Evolutionary conservation across 2,329 filamentous ascomycete species (phyloP), one percentile per base, ranked within the genome.

Genomic region (Bipolaris cookei): DNA sequence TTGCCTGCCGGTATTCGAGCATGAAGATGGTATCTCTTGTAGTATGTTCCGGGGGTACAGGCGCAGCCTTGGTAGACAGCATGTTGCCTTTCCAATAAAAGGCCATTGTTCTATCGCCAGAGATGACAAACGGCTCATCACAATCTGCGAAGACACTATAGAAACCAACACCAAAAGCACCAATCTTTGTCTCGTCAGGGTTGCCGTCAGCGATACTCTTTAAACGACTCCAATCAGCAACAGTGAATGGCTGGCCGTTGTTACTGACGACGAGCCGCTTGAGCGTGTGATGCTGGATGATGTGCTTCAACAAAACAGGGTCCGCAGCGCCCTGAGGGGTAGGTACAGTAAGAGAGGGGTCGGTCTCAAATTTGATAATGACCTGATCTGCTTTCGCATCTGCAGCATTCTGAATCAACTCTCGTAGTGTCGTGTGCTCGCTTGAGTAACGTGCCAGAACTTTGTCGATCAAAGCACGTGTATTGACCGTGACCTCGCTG

Each of bases 81-180:
- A 92, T 91, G 75, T 98, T 98, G n/a, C 90, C 93, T 76, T 97
- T 98, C 96, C 95, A 99, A 80, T 97, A 99, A 73, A 99, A 99
- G 0, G 94, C 94, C 91, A 99, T 97, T 35, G 92, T 93, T 77
- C 96, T 89, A 61, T 84, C 86, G 0, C 95, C 95, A 0, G 94
- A 98, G 65, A 92, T 95, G 63, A 99, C 90, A 72, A 99, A 98
- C 0, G 95, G 95, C 67, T 97, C 92, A 77, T 99, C 96, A 74
- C 94, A 99, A 75, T 99, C 95, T 60, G 95, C 91, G 75, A 99
- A 99, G 37, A 98, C 94, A 75, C 91, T 96, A 82, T 99, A 99
- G 80, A 99, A 99, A 2, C 95, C 95, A 30, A 99, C 95, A 65
- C 95, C 95, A 75, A 99, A 99, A 3, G 95, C 96, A 52, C 95